Evolutionary conservation across 2,329 filamentous ascomycete genomes (phyloP), one percentile per base, ranked within the genome.

Genomic region (Camillea tinctor): DNA sequence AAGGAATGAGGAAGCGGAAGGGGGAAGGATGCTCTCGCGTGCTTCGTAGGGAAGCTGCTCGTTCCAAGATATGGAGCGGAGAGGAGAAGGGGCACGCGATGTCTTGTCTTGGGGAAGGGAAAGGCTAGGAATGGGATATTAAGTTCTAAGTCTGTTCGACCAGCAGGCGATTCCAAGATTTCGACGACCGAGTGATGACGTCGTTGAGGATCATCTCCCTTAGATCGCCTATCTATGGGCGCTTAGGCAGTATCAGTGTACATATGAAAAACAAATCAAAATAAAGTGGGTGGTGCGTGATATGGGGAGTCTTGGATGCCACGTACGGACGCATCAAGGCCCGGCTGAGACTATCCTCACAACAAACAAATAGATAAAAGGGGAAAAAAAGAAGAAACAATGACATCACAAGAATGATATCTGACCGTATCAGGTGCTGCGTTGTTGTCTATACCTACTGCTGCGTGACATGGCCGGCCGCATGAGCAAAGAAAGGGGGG

Each of bases 341-440:
- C 63, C 11, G 36, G 36, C 6, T 9, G 11, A n/a, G n/a, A 15
- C 36, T 5, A 44, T 44, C 6, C 6, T 30, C 36, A 44, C 17
- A 17, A 44, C 36, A 15, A 17, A 44, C 11, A 15, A 30, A 7
- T 11, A 9, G 26, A 30, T 30, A 30, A 30, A 30, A 30, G 1
- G 13, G 6, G n/a, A 30, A 4, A 44, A 44, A 7, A 9, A 44
- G n/a, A 44, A 44, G 11, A 2, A 6, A 44, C 13, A 44, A 44
- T 44, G 6, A 15, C 36, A 44, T 44, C 36, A 44, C 6, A 30
- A 30, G 26, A 7, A 30, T 30, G 26, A 7, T 9, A 30, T 9
- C 7, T 30, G 50, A 52, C 54, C 52, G 40, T 52, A 60, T 67
- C 64, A 60, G 52, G 62, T 60, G 57, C 13, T 30, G n/a, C n/a